These are phyloP conservation scores for Pseudisothecium myosuroides DNA, from an alignment of 225 moss, liverwort and hornwort genomes.

Conservation along the genomic window DNA sequence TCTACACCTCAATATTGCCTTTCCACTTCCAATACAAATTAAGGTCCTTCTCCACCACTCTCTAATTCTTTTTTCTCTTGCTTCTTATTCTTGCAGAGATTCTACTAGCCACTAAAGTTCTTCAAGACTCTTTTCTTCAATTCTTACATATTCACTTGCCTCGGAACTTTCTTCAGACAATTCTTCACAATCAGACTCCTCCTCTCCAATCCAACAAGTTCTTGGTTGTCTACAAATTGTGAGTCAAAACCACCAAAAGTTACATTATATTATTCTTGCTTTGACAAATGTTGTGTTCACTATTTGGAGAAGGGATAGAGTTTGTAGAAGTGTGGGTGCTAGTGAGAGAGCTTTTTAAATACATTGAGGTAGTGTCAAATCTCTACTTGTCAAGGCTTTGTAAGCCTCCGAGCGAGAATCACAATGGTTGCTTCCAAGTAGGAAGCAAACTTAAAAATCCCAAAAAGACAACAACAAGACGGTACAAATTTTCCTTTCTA, in stretches of 20 bases:
- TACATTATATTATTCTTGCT: too few relatives aligned
- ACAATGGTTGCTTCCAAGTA: neutral
- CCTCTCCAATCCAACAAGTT: neutral
- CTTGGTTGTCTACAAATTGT: neutral
- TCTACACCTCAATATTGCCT: rapidly evolving
- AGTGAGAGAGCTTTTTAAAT: rapidly evolving
- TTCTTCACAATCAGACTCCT: too few relatives aligned
- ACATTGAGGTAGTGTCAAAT: neutral
- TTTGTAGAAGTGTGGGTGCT: rapidly evolving
- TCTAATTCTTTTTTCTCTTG: neutral
- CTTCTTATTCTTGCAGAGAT: neutral
- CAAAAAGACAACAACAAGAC: neutral
- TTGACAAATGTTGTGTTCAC: neutral
- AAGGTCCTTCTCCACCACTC: neutral
- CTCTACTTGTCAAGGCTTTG: neutral
- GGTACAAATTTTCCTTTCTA: neutral
- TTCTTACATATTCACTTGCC: neutral
- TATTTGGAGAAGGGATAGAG: rapidly evolving
- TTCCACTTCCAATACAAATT: rapidly evolving
- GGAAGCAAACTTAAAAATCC: rapidly evolving
- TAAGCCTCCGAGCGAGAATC: neutral
- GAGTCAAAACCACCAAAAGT: too few relatives aligned
- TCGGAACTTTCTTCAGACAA: too few relatives aligned
- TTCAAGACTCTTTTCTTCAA: neutral
- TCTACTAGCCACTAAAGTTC: neutral